Evolutionary conservation across 306 rosid species (phyloP), one percentile per base, ranked within the genome.

Genomic region (Neltuma alba): DNA sequence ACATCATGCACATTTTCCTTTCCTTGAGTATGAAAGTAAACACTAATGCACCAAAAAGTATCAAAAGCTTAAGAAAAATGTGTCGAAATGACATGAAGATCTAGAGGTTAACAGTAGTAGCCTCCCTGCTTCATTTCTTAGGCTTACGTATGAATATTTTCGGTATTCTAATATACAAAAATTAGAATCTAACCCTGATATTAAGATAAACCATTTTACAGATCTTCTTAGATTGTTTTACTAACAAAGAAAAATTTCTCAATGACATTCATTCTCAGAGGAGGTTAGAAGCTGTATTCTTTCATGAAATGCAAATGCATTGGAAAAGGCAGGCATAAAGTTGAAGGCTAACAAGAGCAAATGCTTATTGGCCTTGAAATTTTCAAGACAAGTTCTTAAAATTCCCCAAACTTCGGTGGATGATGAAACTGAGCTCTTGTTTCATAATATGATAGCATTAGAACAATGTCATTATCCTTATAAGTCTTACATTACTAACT

Each of bases 361-460:
- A 0, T 52, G 58, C 11, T 52, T 52, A 14, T 1, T 52, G 20
- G 10, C 20, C 5, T 61, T 12, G 4, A 41, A 76, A 2, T 62
- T 55, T 9, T 9, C 31, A 2, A 31, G 14, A 1, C 5, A 3
- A 21, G 5, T 1, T 9, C 31, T 55, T 23, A 6, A 55, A 28
- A 6, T 55, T n/a, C 72, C 83, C 33, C 0, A 0, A 0, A 0
- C 63, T 37, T 0, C 0, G 6, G 12, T 74, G 30, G 3, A 0
- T 0, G 40, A 50, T n/a, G 0, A 0, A 0, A 52, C 62, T 7
- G 83, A 74, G 13, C 2, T 11, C 5, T 7, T 13, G 3, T n/a
- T 20, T 42, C 42, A 68, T 13, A 80, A 79, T 6, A 2, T 79
- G 34, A 1, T 72, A 2, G 44, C 79, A 1, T 73, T 80, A 13